These are phyloP conservation scores for Chlorella sp. DNA, from an alignment of 139 green algal species.

Conservation along the genomic window DNA sequence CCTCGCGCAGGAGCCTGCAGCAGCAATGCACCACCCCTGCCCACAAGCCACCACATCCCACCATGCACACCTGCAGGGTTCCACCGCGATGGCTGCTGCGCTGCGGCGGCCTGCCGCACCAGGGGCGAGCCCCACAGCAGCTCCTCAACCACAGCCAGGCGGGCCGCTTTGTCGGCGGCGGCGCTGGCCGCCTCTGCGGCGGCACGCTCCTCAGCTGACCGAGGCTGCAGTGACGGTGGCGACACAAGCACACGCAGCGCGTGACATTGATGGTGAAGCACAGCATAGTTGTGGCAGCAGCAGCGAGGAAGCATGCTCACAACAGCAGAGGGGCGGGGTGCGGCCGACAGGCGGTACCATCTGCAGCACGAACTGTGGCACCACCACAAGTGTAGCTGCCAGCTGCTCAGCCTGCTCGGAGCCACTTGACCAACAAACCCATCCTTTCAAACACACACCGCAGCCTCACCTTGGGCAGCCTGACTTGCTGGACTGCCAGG, in stretches of 20 bases:
- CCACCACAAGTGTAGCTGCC: no score
- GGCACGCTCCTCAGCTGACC: background rate
- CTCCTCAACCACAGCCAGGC: conserved; percentile 55
- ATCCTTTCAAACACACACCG: background rate
- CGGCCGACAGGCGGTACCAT: no score
- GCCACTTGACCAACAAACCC: no score
- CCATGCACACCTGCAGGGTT: conserved; percentile 1
- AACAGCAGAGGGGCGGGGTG: no score
- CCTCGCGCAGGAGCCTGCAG: no score
- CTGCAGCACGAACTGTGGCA: no score
- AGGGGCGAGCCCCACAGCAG: conserved; percentile 57
- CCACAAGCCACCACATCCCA: no score
- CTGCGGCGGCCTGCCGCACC: background rate
- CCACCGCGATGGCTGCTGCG: background rate
- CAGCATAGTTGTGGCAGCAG: no score
- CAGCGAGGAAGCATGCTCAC: background rate
- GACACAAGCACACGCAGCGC: no score
- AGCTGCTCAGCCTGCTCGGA: no score
- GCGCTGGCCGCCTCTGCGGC: background rate
- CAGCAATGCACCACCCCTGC: no score
- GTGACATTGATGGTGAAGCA: no score
- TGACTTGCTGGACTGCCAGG: conserved; percentile 48
- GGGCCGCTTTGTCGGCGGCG: conserved; percentile 30
- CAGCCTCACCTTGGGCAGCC: conserved; percentile 46
- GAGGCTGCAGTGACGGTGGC: conserved; percentile 17